A percentile compares a stretch with the other conserved stretches of the same genome.
phyloP scores from a whole-genome alignment of 352 stramenopile genomes.

The Phytophthora pluvialis region DNA sequence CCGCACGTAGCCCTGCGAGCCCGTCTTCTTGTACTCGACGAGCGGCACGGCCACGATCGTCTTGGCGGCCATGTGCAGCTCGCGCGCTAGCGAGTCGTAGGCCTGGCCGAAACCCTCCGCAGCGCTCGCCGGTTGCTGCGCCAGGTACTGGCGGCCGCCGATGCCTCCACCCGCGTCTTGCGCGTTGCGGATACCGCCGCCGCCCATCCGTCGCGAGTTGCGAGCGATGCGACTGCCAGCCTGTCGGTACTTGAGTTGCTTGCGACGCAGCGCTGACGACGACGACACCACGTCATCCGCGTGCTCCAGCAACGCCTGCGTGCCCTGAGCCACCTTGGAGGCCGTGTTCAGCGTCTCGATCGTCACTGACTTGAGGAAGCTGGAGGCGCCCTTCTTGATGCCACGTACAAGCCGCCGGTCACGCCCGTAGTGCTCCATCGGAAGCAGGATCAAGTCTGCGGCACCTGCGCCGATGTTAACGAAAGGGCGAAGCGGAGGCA shows the following conservation, averaged over 20 bases:
- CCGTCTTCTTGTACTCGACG: slow-evolving; percentile 92
- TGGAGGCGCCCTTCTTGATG: slow-evolving; percentile 86
- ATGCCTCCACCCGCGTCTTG: slow-evolving; percentile 79
- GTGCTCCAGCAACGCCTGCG: slow-evolving; percentile 81
- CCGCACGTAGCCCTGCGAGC: slow-evolving; percentile 88
- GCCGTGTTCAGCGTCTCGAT: slow-evolving; percentile 89
- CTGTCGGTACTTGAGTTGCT: slow-evolving; percentile 82
- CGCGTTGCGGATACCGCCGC: slow-evolving; percentile 76
- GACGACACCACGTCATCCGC: slow-evolving; percentile 85
- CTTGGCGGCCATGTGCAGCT: slow-evolving; percentile 86
- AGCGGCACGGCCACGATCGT: slow-evolving; percentile 89
- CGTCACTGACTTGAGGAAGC: slow-evolving; percentile 88
- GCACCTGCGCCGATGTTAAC: slow-evolving; percentile 88
- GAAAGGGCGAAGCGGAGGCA: slow-evolving; percentile 85
- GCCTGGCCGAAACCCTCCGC: slow-evolving; percentile 84
- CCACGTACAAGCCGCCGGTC: slow-evolving; percentile 85
- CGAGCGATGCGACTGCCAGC: slow-evolving; percentile 78
- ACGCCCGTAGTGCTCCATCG: slow-evolving; percentile 86
- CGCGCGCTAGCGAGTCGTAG: slow-evolving; percentile 84
- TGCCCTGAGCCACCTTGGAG: slow-evolving; percentile 84
- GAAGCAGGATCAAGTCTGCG: slow-evolving; percentile 85
- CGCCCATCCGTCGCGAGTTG: slow-evolving; percentile 81
- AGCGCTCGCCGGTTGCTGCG: slow-evolving; percentile 82
- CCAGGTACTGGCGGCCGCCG: slow-evolving; percentile 79
- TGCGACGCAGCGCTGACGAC: slow-evolving; percentile 62